A percentile compares a stretch with the other conserved stretches of the same genome.
Evolutionary conservation across 2,329 filamentous ascomycete species (phyloP).

Genomic region (Colletotrichum sp.): DNA sequence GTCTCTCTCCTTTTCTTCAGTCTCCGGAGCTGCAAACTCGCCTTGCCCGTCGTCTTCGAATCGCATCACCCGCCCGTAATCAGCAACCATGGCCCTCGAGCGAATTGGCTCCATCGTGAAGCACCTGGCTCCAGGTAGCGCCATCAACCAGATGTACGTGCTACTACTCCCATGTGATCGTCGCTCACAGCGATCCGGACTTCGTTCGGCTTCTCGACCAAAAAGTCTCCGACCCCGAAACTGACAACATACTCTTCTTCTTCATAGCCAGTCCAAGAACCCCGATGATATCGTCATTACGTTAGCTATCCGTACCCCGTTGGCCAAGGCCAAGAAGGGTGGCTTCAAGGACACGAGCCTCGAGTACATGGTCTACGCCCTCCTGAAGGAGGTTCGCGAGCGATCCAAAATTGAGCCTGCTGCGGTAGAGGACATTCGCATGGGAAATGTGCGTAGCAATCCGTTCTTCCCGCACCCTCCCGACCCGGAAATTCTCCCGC

Average conservation of each 20-base stretch:
- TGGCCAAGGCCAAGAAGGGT: conserved; percentile 88
- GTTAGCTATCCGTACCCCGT: conserved; percentile 84
- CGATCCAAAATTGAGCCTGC: conserved; percentile 79
- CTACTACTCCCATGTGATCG: conserved; percentile 7
- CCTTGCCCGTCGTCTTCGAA: background rate
- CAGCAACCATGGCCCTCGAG: conserved; percentile 73
- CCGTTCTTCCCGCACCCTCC: background rate
- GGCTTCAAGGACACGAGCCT: conserved; percentile 93
- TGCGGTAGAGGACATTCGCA: conserved; percentile 86
- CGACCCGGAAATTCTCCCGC: background rate
- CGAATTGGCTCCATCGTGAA: conserved; percentile 86
- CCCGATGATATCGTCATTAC: conserved; percentile 97
- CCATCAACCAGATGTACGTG: conserved; percentile 78
- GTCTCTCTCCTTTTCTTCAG: background rate
- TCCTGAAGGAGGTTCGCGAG: conserved; percentile 77
- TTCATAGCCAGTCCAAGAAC: conserved; percentile 81
- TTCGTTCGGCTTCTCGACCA: background rate
- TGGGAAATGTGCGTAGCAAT: conserved; percentile 77
- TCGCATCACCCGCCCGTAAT: conserved; percentile 25
- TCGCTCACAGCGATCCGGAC: background rate
- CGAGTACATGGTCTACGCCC: conserved; percentile 83
- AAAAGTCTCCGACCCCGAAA: background rate
- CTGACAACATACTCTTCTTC: conserved; percentile 19
- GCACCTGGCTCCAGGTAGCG: conserved; percentile 79
- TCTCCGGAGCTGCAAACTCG: background rate